Evolutionary conservation across 108 stramenopile genomes (phyloP), one percentile per base, ranked within the genome.

Genomic region (Pseudonitzschia delicatissima): DNA sequence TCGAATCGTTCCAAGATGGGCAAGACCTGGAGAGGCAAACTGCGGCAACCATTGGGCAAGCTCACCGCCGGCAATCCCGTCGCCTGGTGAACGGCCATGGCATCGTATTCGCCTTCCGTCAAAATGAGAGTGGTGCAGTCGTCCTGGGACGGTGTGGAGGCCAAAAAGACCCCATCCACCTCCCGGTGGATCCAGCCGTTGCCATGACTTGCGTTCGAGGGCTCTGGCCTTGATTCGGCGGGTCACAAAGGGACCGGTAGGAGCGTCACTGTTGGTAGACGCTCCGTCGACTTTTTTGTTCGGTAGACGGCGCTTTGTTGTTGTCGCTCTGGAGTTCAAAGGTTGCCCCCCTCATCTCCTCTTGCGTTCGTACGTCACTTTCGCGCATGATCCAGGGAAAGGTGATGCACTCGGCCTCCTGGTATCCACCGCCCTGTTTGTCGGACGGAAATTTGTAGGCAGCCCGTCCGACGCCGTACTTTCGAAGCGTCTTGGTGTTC

Each of bases 31-130:
- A 81, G 76, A 20, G 98, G 96, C 51, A 99, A 73, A 8, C 81
- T 85, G 12, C 93, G 77, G 68, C 91, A 93, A 28, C 98, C 98
- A 67, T 97, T 97, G 17, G 98, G 98, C 23, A 99, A 59, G 63
- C 80, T 82, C 2, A 95, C 86, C 15, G 89, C 84, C 9, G 73
- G 81, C 17, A 77, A 55, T 28, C 91, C 93, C 0, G 98, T 99
- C 8, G 90, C 96, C 72, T 99, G 96, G 50, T 82, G 82, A 0
- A 99, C 97, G 4, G 98, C 95, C 96, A 99, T 96, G 62, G 98
- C 98, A 76, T 99, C 98, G 61, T 93, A 97, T 70, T 99, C 98
- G 25, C 98, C 98, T 77, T 99, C 98, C 23, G 97, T 98, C 32
- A 99, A 20, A 7, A 99, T 88, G 36, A 99, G 72, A 61, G 82